Base-by-base conservation (phyloP, 345 rosid genomes). In the Hypericum perforatum region DNA sequence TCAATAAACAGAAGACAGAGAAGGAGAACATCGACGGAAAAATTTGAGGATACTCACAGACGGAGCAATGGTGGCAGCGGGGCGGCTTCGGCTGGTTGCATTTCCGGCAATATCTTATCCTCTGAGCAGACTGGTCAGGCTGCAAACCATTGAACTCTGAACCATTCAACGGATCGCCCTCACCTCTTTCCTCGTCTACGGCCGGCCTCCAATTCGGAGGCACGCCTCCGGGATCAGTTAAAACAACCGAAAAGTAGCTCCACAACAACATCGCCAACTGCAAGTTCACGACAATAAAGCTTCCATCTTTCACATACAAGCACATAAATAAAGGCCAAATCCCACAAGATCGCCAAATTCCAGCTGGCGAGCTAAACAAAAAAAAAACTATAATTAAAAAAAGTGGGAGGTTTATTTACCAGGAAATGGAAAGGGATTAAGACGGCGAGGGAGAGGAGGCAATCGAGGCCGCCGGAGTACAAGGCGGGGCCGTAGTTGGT, bases 161-260 rank as follows among this genome's bases (percentile, higher is more conserved):
- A 38, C 56, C 80, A 53, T 79, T 80, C 43, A 84, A 71, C 0
- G 87, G 87, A 54, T 88, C 98, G 56, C 69, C 66, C 76, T 88
- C 98, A 10, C 84, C 91, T 48, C 85, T 74, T 66, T 92, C 97
- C 63, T 82, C 95, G 48, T 92, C 97, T 29, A 57, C 29, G 45
- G 67, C 76, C 50, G 81, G 78, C 62, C 95, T 85, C 96, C 95
- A 92, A 59, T 74, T 92, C 14, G 86, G 84, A 39, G 98, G 97
- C 68, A 89, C 95, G 32, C 76, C 58, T 54, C 97, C 99, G 9
- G 99, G 92, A 73, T 94, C 95, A 13, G 94, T 89, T 38, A 89
- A 76, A 66, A 94, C 99, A 75, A 80, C 95, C 16, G 92, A 77
- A 72, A 86, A 94, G 75, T 94, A 94, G 70, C 97, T 88, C 97